Percentiles rank a stretch among this genome's conserved stretches.
These are phyloP conservation scores for Saccharomycopsis fermentans DNA, from an alignment of 805 yeast species.

Conservation along the genomic window DNA sequence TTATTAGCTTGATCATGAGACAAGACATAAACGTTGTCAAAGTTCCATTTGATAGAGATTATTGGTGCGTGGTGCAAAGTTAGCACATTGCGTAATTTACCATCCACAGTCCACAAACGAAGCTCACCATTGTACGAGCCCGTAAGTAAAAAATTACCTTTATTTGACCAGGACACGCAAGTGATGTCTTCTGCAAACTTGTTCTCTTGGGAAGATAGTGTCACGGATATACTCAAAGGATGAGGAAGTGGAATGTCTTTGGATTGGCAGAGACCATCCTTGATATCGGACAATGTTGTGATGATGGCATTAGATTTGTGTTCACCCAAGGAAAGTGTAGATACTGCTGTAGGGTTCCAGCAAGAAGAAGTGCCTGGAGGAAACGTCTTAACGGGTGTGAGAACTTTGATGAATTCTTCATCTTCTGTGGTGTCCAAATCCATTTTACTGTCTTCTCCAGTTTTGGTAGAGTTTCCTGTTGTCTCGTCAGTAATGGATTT, in stretches of 20 bases:
- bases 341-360: constrained; percentile 46
- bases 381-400: constrained; percentile 31
- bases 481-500: constrained; percentile 9
- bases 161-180: constrained; percentile 51
- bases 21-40: constrained; percentile 41
- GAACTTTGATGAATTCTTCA: constrained; percentile 21
- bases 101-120: constrained; percentile 68
- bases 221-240: constrained; percentile 24
- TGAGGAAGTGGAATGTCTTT: constrained; percentile 25
- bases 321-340: constrained; percentile 46
- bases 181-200: constrained; percentile 23
- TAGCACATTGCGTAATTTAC: constrained; percentile 48
- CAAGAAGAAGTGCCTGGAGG: constrained; percentile 36
- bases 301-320: constrained; percentile 39
- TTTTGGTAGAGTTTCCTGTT: neutral
- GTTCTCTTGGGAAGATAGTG: constrained; percentile 2
- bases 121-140: constrained; percentile 64
- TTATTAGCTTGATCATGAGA: constrained; percentile 49
- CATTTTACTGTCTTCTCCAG: neutral
- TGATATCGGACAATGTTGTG: constrained; percentile 26
- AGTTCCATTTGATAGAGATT: constrained; percentile 50
- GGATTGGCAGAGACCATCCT: constrained; percentile 22
- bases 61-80: constrained; percentile 47
- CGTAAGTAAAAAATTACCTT: constrained; percentile 52
- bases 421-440: neutral